A percentile compares a stretch with the other conserved stretches of the same genome.
Evolutionary conservation across 306 rosid species (phyloP).

Genomic region (Spatholobus suberectus): DNA sequence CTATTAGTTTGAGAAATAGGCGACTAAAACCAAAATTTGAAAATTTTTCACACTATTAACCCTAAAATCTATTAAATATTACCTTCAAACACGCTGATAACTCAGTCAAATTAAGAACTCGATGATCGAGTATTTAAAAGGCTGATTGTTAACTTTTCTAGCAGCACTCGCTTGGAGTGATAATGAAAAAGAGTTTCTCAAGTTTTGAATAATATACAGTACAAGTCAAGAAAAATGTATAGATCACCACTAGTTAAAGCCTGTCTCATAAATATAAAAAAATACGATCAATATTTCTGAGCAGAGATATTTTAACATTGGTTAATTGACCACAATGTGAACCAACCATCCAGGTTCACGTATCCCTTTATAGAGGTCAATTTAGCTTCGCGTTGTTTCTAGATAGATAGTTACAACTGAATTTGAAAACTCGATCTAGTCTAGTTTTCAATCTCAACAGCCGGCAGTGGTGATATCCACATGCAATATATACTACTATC

Average conservation of each 20-base stretch:
- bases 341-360: background rate
- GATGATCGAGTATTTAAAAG: background rate
- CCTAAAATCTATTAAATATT: too few species aligned
- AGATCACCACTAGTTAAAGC: background rate
- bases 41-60: too few species aligned
- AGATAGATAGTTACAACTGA: slow-evolving; percentile 17
- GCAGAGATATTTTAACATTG: background rate
- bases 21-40: background rate
- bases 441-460: background rate
- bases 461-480: background rate
- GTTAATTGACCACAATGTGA: background rate
- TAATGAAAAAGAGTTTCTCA: background rate
- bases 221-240: background rate
- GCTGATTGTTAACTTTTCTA: background rate
- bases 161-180: background rate
- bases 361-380: background rate
- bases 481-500: background rate
- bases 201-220: background rate
- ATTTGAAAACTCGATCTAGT: slow-evolving; percentile 15
- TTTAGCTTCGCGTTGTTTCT: background rate
- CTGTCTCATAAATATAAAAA: slow-evolving; percentile 9
- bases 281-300: background rate
- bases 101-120: background rate
- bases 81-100: background rate
- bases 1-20: background rate